Base-by-base conservation (phyloP, 1,284 basidiomycete genomes). In the Abortiporus biennis region DNA sequence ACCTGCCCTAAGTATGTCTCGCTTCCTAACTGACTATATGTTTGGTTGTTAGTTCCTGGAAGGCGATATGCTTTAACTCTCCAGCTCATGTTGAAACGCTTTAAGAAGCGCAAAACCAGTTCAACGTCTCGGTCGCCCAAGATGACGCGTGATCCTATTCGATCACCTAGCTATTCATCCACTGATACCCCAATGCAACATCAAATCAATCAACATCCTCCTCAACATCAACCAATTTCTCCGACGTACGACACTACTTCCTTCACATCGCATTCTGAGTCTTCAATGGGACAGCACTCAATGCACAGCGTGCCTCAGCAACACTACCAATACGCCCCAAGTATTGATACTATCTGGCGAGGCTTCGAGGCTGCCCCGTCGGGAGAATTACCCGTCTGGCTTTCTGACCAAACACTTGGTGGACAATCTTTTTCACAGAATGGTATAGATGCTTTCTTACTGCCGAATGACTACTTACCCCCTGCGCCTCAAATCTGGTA, bases 31-130 rank as follows among this genome's bases (percentile, higher is more conserved):
- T 24, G 16, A 37, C 55, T 36, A 27, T 42, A 3, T 21, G 29
- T 23, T 34, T 3, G n/a, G n/a, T n/a, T n/a, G n/a, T n/a, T 54
- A 91, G 90, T 92, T 48, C 90, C 92, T 15, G 91, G 89, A 12
- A 89, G 88, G 52, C 79, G 92, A 43, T 95, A 94, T 54, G 91
- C 91, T 9, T 64, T 91, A 39, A 93, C 89, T 2, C 69, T 95
- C 15, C 85, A 90, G 49, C 65, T 93, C 21, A 94, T 94, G 80
- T 61, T 94, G 40, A 89, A 90, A 55, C 75, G 85, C 47, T 82
- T 85, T 21, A 76, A 80, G 53, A 83, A 79, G 48, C 77, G 82
- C 45, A 82, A 80, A 53, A 61, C 68, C 3, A 61, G 64, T 6
- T 79, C 78, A 12, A 59, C 57, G 9, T 76, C 78, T 17, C 77